These are phyloP conservation scores for Filobasidium uniguttulatum DNA, from an alignment of 1,284 basidiomycete species.

Conservation along the genomic window DNA sequence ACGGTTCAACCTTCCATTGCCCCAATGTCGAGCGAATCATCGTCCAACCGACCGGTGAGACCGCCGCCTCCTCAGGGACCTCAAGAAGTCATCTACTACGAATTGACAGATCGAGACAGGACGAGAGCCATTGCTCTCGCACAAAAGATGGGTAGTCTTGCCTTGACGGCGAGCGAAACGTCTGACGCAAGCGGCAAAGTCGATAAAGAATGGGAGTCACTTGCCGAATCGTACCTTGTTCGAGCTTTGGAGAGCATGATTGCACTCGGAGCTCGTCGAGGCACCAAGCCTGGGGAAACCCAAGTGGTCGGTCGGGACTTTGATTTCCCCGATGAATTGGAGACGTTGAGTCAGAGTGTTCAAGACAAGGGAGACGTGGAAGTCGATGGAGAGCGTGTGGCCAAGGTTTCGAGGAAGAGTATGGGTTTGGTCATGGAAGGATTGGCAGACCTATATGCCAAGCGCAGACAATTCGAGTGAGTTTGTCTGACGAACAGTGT, in stretches of 20 bases:
- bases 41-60: too few relatives aligned
- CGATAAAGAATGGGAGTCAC: constrained; percentile 17
- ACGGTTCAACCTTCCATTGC: neutral
- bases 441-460: constrained; percentile 32
- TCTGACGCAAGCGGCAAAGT: constrained; percentile 6
- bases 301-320: constrained; percentile 20
- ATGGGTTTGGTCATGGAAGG: constrained; percentile 37
- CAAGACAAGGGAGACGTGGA: constrained; percentile 16
- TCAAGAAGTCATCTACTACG: neutral
- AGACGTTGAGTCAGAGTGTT: neutral
- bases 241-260: constrained; percentile 20
- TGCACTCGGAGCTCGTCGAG: constrained; percentile 8
- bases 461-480: constrained; percentile 25
- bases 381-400: constrained; percentile 16
- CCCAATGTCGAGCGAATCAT: too few relatives aligned
- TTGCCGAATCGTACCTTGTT: constrained; percentile 14
- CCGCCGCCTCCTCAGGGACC: neutral
- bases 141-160: constrained; percentile 20
- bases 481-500: constrained; percentile 15
- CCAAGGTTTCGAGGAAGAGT: constrained; percentile 29
- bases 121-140: constrained; percentile 25
- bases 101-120: constrained; percentile 22
- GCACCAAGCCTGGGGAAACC: neutral
- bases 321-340: constrained; percentile 23
- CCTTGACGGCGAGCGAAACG: constrained; percentile 13